Evolutionary conservation across 2,329 filamentous ascomycete species (phyloP).

Genomic region (Metarhizium robertsii): DNA sequence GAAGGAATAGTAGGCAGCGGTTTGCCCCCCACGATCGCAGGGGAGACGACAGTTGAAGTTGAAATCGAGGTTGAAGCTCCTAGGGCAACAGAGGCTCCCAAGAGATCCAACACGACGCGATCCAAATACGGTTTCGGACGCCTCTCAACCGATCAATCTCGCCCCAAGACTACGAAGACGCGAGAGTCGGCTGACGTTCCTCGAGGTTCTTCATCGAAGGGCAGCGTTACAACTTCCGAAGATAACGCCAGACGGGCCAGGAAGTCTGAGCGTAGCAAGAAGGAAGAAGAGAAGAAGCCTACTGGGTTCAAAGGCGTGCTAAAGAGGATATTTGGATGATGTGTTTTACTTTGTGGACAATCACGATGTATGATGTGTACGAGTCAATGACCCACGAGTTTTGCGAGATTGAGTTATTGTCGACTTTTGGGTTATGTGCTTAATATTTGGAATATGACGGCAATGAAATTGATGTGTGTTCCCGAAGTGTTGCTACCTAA

Average conservation of each 20-base stretch:
- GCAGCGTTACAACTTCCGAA: slow-evolving; percentile 14
- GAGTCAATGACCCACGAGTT: slow-evolving; percentile 1
- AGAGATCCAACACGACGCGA: slow-evolving; percentile 18
- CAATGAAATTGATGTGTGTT: neutral
- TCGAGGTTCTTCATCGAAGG: slow-evolving; percentile 1
- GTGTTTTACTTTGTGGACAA: slow-evolving; percentile 1
- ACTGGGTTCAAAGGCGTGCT: slow-evolving; percentile 25
- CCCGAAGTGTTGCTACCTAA: neutral
- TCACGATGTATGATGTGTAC: slow-evolving; percentile 8
- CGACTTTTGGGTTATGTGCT: slow-evolving; percentile 6
- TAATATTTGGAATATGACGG: neutral
- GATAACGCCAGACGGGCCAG: slow-evolving; percentile 25
- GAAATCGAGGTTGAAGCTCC: slow-evolving; percentile 1
- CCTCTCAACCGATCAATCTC: slow-evolving; percentile 18
- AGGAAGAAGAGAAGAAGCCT: slow-evolving; percentile 20
- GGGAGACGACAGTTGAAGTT: slow-evolving; percentile 11
- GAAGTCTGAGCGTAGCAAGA: slow-evolving; percentile 24
- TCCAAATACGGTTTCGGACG: slow-evolving; percentile 17
- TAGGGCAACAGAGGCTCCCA: slow-evolving; percentile 16
- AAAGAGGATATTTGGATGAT: slow-evolving; percentile 24
- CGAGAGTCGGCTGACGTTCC: slow-evolving; percentile 7
- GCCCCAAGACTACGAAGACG: slow-evolving; percentile 14
- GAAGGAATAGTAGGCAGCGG: slow-evolving; percentile 22
- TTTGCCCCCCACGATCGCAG: slow-evolving; percentile 13
- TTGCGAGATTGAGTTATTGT: slow-evolving; percentile 7